Percentiles rank a stretch among this genome's conserved stretches.
phyloP scores from a whole-genome alignment of 306 rosid genomes.

The Vigna radiata region DNA sequence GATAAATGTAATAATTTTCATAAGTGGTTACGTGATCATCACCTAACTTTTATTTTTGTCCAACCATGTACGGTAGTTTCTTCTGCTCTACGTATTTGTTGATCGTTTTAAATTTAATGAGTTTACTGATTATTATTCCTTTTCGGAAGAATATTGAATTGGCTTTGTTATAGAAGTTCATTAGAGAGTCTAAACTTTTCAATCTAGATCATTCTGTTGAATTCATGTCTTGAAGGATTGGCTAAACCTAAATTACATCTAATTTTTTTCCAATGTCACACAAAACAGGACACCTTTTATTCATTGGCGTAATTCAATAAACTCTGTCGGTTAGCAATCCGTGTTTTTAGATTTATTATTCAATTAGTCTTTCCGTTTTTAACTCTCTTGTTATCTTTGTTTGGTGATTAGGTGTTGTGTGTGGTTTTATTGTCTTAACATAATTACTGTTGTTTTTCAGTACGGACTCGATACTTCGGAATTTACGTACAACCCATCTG shows the following conservation, averaged over 20 bases:
- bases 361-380: neutral
- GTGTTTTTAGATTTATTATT: neutral
- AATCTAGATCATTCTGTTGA: constrained; percentile 34
- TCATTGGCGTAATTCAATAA: neutral
- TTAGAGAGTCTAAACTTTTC: constrained; percentile 24
- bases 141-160: neutral
- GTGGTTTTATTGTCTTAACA: constrained; percentile 24
- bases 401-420: neutral
- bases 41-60: neutral
- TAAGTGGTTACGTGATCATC: neutral
- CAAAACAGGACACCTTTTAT: constrained; percentile 6
- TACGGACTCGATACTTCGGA: constrained; percentile 96
- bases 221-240: constrained; percentile 33
- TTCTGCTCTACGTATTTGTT: neutral
- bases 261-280: constrained; percentile 9
- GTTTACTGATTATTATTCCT: constrained; percentile 19
- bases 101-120: constrained; percentile 7
- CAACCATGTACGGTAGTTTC: neutral
- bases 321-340: neutral
- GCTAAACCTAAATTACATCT: neutral
- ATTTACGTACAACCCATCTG: constrained; percentile 96
- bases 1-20: neutral
- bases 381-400: neutral
- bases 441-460: constrained; percentile 53
- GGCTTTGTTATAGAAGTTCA: neutral